Evolutionary conservation across 148 eudicot species (phyloP).

Genomic region (Rhododendron vialii): DNA sequence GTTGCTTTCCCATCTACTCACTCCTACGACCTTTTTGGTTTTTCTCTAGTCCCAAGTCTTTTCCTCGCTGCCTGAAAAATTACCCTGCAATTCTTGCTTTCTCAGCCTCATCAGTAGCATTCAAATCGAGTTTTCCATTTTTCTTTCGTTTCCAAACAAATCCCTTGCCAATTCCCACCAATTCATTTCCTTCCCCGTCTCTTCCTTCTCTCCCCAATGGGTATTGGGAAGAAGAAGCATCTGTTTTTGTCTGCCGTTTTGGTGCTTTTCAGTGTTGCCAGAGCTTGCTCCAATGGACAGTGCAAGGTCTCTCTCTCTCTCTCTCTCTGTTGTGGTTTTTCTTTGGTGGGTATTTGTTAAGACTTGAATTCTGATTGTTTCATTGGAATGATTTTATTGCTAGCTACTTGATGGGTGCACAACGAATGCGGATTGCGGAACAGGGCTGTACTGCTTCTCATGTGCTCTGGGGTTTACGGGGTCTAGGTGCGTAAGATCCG

Average conservation of each 20-base stretch:
- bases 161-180: not conserved
- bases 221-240: not conserved
- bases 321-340: not conserved
- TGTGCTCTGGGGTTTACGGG: slow-evolving; percentile 34
- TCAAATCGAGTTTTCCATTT: not conserved
- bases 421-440: slow-evolving; percentile 36
- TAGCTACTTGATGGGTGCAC: slow-evolving; percentile 23
- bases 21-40: not conserved
- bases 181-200: not conserved
- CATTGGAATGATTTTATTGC: not conserved
- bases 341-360: not conserved
- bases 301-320: slow-evolving; percentile 23
- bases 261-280: not conserved
- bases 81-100: not conserved
- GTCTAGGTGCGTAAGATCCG: slow-evolving; percentile 46
- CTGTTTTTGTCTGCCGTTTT: not conserved
- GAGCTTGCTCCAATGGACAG: slow-evolving; percentile 16
- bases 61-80: not conserved
- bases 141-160: not conserved
- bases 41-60: too few species aligned
- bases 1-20: not conserved
- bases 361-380: not conserved
- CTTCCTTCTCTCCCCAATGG: not conserved
- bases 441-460: slow-evolving; percentile 47
- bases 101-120: not conserved